Base-by-base conservation (phyloP, 2,329 filamentous ascomycete species). In the Botrytis hyacinthi region DNA sequence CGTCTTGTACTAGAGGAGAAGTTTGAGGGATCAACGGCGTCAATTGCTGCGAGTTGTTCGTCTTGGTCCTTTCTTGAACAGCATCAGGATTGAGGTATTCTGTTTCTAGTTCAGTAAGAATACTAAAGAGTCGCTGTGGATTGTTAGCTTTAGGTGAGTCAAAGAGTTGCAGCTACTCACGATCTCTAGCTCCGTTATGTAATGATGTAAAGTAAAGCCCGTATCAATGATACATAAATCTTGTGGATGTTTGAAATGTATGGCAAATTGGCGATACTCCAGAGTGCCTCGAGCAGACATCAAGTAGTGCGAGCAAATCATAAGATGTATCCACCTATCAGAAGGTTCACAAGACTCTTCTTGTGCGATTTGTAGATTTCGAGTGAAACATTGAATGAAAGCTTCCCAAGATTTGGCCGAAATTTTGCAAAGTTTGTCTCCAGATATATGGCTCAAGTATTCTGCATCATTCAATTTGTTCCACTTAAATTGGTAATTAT, bases 301-400 rank as follows among this genome's bases (percentile, higher is more conserved):
- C 54, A 72, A 48, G 7, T 51, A 61, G n/a, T 68, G 62, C 18
- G 71, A 68, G 71, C 71, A 72, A 18, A 60, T 61, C 54, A 68
- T 48, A 40, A 72, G 54, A 68, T 61, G 35, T 48, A 72, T 59
- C 71, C 71, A 72, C 14, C 62, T 48, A n/a, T 68, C 26, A 7
- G 62, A 48, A 22, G 71, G 51, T 2, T 46, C 12, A 32, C 51
- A 32, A 14, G 18, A 12, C 44, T 59, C 29, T n/a, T 72, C 37
- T 68, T 32, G 54, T 40, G 71, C 71, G 16, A 60, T 35, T 18
- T 60, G 48, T 35, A 72, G 22, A 42, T 69, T 72, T 20, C 5
- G 48, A 40, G 44, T 68, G 42, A 72, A 72, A 40, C 71, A 69
- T n/a, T 69, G 62, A 46, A 69, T n/a, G 4, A 42, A 72, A 35